Conservation (phyloP, 805 yeast genomes). For the Kurtzmaniella fragi region DNA sequence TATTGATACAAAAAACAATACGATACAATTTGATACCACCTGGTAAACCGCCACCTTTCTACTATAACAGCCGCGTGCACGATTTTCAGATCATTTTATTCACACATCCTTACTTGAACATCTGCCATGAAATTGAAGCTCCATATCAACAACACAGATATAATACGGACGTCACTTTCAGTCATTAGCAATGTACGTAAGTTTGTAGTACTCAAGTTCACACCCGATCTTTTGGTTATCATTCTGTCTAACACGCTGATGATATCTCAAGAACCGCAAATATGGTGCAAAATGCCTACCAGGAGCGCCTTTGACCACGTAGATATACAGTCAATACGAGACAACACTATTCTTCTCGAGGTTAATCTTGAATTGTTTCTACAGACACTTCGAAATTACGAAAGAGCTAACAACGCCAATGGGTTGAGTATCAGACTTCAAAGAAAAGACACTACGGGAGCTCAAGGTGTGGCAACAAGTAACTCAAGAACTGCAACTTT, state of each 20-base stretch:
- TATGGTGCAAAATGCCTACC: conserved; percentile 57
- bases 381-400: conserved; percentile 54
- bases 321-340: conserved; percentile 48
- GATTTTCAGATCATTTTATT: too few species aligned
- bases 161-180: conserved; percentile 35
- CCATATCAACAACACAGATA: conserved; percentile 14
- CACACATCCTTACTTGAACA: too few species aligned
- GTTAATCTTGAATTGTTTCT: conserved; percentile 56
- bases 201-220: conserved; percentile 52
- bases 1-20: too few species aligned
- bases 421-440: conserved; percentile 50
- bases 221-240: conserved; percentile 43
- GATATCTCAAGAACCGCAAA: conserved; percentile 53
- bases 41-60: too few species aligned
- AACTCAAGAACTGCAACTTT: conserved; percentile 46
- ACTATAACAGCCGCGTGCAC: too few species aligned
- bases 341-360: conserved; percentile 55
- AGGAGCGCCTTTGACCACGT: conserved; percentile 42
- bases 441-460: conserved; percentile 30
- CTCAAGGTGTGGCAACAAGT: conserved; percentile 14
- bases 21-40: too few species aligned
- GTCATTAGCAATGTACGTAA: conserved; percentile 51
- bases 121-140: conserved; percentile 15
- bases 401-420: conserved; percentile 42
- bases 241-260: conserved; percentile 42